Evolutionary conservation across 192 early-diverging fungal genomes (phyloP).

Genomic region (Coemansia sp.): DNA sequence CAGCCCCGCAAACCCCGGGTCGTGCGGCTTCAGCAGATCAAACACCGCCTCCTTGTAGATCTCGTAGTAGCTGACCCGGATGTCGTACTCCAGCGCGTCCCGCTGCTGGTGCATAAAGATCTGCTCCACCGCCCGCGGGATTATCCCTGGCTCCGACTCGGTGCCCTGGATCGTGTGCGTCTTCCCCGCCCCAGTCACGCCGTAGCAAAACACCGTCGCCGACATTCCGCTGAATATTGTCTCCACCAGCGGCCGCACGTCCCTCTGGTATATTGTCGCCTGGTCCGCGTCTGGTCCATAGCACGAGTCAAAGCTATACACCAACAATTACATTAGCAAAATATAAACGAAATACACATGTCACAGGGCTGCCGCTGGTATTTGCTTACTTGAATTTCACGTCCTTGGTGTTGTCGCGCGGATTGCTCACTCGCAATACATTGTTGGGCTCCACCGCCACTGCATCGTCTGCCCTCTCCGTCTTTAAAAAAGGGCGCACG

Average conservation of each 20-base stretch:
- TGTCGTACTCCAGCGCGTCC: constrained; percentile 40
- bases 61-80: constrained; percentile 60
- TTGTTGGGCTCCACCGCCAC: constrained; percentile 36
- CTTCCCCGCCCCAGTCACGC: constrained; percentile 65
- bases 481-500: constrained; percentile 57
- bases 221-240: constrained; percentile 56
- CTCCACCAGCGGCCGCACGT: constrained; percentile 57
- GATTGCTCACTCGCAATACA: constrained; percentile 54
- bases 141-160: constrained; percentile 55
- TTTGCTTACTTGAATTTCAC: constrained; percentile 34
- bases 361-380: neutral
- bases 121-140: constrained; percentile 55
- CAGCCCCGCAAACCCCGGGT: constrained; percentile 27
- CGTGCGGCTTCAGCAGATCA: constrained; percentile 52
- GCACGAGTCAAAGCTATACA: constrained; percentile 52
- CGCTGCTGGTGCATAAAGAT: constrained; percentile 52
- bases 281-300: constrained; percentile 48
- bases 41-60: constrained; percentile 66
- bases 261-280: constrained; percentile 48
- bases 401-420: constrained; percentile 51
- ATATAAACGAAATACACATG: neutral
- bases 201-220: constrained; percentile 67
- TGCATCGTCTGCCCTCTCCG: constrained; percentile 51
- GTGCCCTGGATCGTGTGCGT: constrained; percentile 63
- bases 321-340: neutral